These are phyloP conservation scores for Vitis amurensis DNA, from an alignment of 164 flowering plant genomes.

Conservation along the genomic window DNA sequence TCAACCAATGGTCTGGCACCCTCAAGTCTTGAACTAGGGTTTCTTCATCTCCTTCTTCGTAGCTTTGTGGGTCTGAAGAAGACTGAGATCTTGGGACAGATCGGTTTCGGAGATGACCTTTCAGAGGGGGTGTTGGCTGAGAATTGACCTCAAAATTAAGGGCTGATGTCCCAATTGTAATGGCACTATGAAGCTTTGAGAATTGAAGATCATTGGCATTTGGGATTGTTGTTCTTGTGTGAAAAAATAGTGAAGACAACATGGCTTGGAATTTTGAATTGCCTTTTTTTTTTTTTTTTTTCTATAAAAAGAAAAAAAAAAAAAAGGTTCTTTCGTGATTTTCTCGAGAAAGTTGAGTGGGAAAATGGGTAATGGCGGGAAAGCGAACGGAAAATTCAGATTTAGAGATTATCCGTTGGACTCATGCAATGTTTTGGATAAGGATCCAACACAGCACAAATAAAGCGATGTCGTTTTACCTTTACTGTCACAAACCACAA, in stretches of 20 bases:
- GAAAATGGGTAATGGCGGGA: slow-evolving; percentile 1
- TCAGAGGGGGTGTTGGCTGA: background rate
- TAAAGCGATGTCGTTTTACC: no score
- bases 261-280: background rate
- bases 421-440: no score
- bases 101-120: background rate
- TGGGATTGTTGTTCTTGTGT: background rate
- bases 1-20: slow-evolving; percentile 72
- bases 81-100: slow-evolving; percentile 8
- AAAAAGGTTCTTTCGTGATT: background rate
- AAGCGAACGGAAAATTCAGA: background rate
- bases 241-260: background rate
- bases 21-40: slow-evolving; percentile 52
- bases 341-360: background rate
- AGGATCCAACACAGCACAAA: no score
- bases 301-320: no score
- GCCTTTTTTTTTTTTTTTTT: no score
- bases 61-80: slow-evolving; percentile 11
- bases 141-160: background rate
- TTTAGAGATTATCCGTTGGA: background rate
- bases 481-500: no score
- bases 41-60: slow-evolving; percentile 27
- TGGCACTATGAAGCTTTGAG: background rate
- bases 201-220: background rate
- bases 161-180: background rate